These are phyloP conservation scores for Pelargonium citronellum DNA, from an alignment of 441 rosid genomes.

Conservation along the genomic window DNA sequence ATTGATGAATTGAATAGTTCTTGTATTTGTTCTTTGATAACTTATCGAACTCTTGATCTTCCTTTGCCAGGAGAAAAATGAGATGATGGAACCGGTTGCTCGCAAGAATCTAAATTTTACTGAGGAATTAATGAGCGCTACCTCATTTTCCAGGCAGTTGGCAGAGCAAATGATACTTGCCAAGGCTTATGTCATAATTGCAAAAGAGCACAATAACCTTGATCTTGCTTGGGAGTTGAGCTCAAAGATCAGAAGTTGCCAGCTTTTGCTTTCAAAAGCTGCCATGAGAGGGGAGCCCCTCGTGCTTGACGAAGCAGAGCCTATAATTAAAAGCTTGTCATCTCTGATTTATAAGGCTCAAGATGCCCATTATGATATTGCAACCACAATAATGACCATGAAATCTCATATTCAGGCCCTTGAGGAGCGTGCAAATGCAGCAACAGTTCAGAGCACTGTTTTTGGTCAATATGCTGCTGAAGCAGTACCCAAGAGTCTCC, in stretches of 20 bases:
- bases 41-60: conserved; percentile 20
- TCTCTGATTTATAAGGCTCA: conserved; percentile 75
- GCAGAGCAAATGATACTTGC: conserved; percentile 90
- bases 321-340: conserved; percentile 59
- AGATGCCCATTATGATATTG: conserved; percentile 83
- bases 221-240: conserved; percentile 89
- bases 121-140: conserved; percentile 58
- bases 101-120: conserved; percentile 50
- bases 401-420: conserved; percentile 90
- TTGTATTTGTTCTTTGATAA: conserved; percentile 16
- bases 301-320: conserved; percentile 62
- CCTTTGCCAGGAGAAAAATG: conserved; percentile 47
- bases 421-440: conserved; percentile 89
- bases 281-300: conserved; percentile 76
- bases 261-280: conserved; percentile 79
- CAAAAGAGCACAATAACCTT: conserved; percentile 86
- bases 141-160: conserved; percentile 73
- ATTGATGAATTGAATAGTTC: background rate
- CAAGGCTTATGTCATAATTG: conserved; percentile 89
- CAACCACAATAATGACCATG: conserved; percentile 80
- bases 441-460: conserved; percentile 61
- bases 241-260: conserved; percentile 70
- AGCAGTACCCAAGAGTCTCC: conserved; percentile 66
- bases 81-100: conserved; percentile 32
- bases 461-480: conserved; percentile 78